Percentiles rank a stretch among this genome's conserved stretches.
These are phyloP conservation scores for Pleurotus citrinopileatus DNA, from an alignment of 768 basidiomycete species.

Conservation along the genomic window DNA sequence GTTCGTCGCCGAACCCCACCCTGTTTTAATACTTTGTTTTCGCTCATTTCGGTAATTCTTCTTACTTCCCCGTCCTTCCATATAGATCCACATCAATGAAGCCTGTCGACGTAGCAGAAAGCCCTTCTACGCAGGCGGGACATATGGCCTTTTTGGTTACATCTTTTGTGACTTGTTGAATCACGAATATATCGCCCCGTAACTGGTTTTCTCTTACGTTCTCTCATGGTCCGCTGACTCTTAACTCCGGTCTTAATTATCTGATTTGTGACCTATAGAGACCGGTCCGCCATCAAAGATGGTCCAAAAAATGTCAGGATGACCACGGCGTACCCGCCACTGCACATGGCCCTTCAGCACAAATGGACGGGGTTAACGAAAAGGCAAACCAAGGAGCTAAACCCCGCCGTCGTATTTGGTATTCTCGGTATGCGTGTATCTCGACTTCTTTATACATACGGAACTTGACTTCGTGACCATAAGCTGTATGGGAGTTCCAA, in stretches of 20 bases:
- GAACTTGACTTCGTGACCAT: conserved; percentile 6
- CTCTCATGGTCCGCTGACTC: conserved; percentile 12
- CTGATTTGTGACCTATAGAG: conserved; percentile 34
- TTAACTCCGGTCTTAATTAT: conserved; percentile 11
- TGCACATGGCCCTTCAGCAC: conserved; percentile 61
- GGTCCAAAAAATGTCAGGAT: conserved; percentile 57
- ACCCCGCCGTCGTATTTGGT: conserved; percentile 68
- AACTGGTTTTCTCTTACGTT: conserved; percentile 29
- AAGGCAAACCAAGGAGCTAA: conserved; percentile 80
- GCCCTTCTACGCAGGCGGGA: conserved; percentile 89
- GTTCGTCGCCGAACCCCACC: conserved; percentile 26
- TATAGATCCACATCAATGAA: conserved; percentile 74
- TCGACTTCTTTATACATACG: conserved; percentile 5
- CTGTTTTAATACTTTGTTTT: conserved; percentile 3
- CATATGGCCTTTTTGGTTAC: conserved; percentile 88
- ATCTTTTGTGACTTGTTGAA: conserved; percentile 91
- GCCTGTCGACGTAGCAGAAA: conserved; percentile 72
- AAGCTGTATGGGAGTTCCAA: conserved; percentile 87
- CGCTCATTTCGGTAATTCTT: not conserved
- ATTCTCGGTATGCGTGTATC: conserved; percentile 55
- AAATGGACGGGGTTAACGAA: conserved; percentile 70
- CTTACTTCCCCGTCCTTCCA: conserved; percentile 4
- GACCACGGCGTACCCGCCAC: conserved; percentile 61
- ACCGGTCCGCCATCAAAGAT: conserved; percentile 60
- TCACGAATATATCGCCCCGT: conserved; percentile 87